Base-by-base conservation (phyloP, 306 rosid species). In the Rosa chinensis region DNA sequence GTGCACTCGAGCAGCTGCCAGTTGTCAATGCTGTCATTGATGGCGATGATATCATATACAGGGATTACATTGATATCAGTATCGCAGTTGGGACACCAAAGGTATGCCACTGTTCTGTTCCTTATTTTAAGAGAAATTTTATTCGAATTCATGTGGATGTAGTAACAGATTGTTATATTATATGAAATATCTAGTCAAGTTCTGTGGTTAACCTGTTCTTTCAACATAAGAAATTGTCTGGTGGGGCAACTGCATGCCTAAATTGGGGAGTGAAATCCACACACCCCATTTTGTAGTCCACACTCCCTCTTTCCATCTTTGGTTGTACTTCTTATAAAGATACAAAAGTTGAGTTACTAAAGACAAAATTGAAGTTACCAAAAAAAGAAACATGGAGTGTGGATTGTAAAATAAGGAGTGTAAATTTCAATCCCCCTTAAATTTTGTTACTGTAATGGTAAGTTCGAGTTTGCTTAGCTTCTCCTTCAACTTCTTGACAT, bases 1-100 rank as follows among this genome's bases (percentile, higher is more conserved):
- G 88, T 72, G 94, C 90, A 6, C 90, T 88, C 14, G 90, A 87
- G 81, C 78, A 82, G 69, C 89, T 88, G 74, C 90, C 94, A 10
- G 75, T 74, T 71, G 85, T 85, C 28, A 90, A 90, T 80, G 94
- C 89, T 53, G 94, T 90, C 55, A 90, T 86, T 66, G 92, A 90
- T 14, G 92, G 94, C 32, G 92, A 90, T 78, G 94, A 88, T 78
- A 90, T 88, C 76, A 88, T 88, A 50, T 86, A 90, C 75, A 80
- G 88, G 84, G 88, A 88, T 81, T 86, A 88, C 79, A 62, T 88
- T n/a, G 94, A 90, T 73, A 88, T 90, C 69, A 88, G 89, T 74
- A 90, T 85, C 74, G 89, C 92, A 11, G 90, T 90, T 59, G 92
- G 90, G 55, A 90, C 92, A 55, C 82, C 89, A 12, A 90, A 88